phyloP scores from a whole-genome alignment of 2,329 filamentous ascomycete species.

The Aspergillus jensenii region DNA sequence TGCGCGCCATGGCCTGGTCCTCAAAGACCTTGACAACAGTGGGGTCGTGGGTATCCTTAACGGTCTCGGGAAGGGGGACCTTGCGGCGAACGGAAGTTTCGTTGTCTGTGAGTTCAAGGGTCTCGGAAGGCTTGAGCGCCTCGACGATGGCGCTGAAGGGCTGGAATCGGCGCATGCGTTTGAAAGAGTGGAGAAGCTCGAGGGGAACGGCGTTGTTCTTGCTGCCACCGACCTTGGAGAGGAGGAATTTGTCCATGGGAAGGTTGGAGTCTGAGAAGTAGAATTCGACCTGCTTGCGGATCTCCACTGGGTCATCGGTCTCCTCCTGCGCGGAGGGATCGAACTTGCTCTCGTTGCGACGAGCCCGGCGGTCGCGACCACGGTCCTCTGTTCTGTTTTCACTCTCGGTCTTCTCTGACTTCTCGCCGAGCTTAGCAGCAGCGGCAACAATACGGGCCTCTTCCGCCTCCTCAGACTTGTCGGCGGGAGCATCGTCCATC shows the following conservation, averaged over 20 bases:
- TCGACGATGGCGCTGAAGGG: slow-evolving; percentile 79
- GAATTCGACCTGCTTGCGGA: slow-evolving; percentile 91
- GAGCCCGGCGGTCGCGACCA: slow-evolving; percentile 26
- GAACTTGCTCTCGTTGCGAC: slow-evolving; percentile 65
- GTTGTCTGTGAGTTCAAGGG: slow-evolving; percentile 71
- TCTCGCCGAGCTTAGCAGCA: slow-evolving; percentile 37
- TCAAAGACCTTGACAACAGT: slow-evolving; percentile 57
- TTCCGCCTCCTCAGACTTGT: slow-evolving; percentile 24
- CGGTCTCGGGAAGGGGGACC: slow-evolving; percentile 59
- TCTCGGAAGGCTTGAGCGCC: slow-evolving; percentile 74
- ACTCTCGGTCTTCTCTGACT: slow-evolving; percentile 37
- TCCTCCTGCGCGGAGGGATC: slow-evolving; percentile 67
- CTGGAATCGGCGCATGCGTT: slow-evolving; percentile 94
- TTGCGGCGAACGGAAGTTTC: slow-evolving; percentile 76
- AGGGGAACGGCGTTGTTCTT: slow-evolving; percentile 74
- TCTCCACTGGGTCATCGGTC: slow-evolving; percentile 74
- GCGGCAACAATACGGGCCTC: slow-evolving; percentile 40
- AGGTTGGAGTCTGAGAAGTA: slow-evolving; percentile 95
- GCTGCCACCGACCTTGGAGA: slow-evolving; percentile 71
- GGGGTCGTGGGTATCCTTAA: slow-evolving; percentile 55
- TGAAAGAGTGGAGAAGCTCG: slow-evolving; percentile 78
- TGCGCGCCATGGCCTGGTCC: slow-evolving; percentile 68
- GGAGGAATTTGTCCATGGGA: slow-evolving; percentile 82
- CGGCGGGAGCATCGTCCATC: slow-evolving; percentile 24
- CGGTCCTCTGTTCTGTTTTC: slow-evolving; percentile 20